These are phyloP conservation scores for Solanum arcanum DNA, from an alignment of 257 asterid genomes.

Conservation along the genomic window DNA sequence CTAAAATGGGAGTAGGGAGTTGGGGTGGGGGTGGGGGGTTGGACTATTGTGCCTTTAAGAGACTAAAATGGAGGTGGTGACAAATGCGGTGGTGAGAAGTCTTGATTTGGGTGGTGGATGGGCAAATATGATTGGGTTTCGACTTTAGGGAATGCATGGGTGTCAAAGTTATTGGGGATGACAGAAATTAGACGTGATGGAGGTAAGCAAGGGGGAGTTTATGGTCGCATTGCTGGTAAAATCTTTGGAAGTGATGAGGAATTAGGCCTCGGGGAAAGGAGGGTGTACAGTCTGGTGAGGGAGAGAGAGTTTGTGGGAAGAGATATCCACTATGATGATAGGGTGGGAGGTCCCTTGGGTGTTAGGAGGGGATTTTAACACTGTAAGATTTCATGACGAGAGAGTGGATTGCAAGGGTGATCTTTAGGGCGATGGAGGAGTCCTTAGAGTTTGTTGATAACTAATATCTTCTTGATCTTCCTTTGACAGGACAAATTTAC, in stretches of 20 bases:
- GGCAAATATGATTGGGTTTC: not conserved
- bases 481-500: not conserved
- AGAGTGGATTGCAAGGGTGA: not conserved
- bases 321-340: not conserved
- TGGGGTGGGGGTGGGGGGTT: not conserved
- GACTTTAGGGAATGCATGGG: not conserved
- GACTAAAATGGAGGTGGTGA: not conserved
- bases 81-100: not conserved
- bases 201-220: not conserved
- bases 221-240: not conserved
- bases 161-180: not conserved
- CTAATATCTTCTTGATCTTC: not conserved
- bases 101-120: not conserved
- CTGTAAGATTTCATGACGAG: not conserved
- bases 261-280: not conserved
- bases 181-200: not conserved
- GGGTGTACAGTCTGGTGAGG: not conserved
- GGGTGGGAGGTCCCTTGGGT: not conserved
- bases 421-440: not conserved
- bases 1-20: not conserved
- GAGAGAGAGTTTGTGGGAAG: not conserved
- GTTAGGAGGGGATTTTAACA: not conserved
- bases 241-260: not conserved
- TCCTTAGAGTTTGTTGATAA: not conserved
- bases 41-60: not conserved